Percentiles rank a stretch among this genome's conserved stretches.
phyloP scores from a whole-genome alignment of 2,329 filamentous ascomycete genomes.

The Sporothrix dimorphospora region DNA sequence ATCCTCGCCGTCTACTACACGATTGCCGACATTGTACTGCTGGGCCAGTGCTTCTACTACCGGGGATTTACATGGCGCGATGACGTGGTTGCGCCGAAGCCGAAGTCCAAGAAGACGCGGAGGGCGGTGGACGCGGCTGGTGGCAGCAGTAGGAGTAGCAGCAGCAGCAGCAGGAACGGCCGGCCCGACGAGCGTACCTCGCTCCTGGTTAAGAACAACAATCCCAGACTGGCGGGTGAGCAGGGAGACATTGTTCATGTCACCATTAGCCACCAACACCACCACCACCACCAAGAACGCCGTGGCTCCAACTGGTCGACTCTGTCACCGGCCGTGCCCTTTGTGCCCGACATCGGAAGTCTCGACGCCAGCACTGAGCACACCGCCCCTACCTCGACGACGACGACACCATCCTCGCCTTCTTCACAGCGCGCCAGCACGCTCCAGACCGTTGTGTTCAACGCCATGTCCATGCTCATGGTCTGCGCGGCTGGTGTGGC shows the following conservation, averaged over 20 bases:
- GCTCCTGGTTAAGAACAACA: constrained; percentile 39
- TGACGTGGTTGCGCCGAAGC: constrained; percentile 49
- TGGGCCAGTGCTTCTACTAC: constrained; percentile 94
- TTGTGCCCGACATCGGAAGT: constrained; percentile 28
- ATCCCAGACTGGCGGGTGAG: constrained; percentile 37
- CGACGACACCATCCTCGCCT: not conserved
- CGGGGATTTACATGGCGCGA: constrained; percentile 74
- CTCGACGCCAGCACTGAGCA: not conserved
- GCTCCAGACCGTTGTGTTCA: constrained; percentile 68
- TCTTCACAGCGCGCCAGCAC: constrained; percentile 47
- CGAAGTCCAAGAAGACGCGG: constrained; percentile 42
- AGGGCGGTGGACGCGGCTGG: constrained; percentile 29
- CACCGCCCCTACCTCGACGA: not conserved
- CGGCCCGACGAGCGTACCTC: constrained; percentile 55
- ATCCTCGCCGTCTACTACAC: constrained; percentile 38
- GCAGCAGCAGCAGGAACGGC: not conserved
- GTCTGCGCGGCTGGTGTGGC: constrained; percentile 81
- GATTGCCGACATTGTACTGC: constrained; percentile 59
- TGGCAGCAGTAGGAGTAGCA: constrained; percentile 36
- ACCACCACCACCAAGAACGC: constrained; percentile 45
- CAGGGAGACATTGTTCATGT: not conserved
- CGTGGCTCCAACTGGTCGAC: constrained; percentile 62
- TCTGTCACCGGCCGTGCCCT: constrained; percentile 79
- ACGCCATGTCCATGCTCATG: constrained; percentile 73
- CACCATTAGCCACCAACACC: constrained; percentile 48